A percentile compares a stretch with the other conserved stretches of the same genome.
phyloP scores from a whole-genome alignment of 2,329 filamentous ascomycete genomes.

The Gaeumannomyces sp. region DNA sequence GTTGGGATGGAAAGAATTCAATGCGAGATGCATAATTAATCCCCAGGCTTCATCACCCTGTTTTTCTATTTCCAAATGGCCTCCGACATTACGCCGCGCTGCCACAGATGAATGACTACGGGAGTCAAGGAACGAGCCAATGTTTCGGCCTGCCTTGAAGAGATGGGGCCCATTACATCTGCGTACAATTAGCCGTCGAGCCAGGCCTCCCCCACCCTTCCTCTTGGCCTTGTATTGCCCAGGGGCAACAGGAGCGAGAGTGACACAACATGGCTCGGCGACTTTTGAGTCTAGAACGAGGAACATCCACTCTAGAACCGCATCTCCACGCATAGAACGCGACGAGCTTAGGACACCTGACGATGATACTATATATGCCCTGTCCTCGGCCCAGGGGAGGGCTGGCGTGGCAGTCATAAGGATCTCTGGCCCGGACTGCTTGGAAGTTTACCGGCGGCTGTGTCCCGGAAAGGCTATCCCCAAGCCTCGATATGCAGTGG shows the following conservation, averaged over 20 bases:
- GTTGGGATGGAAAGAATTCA: background rate
- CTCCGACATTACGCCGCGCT: background rate
- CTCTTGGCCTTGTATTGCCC: background rate
- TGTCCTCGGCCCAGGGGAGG: conserved; percentile 79
- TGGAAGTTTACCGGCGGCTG: conserved; percentile 51
- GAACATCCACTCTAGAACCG: background rate
- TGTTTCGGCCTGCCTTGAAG: background rate
- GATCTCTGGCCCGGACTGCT: conserved; percentile 72
- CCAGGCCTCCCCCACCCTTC: background rate
- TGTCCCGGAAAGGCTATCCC: conserved; percentile 41
- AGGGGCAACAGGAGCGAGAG: no score
- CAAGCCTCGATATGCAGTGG: conserved; percentile 53
- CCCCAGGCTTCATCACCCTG: background rate
- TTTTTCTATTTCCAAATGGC: background rate
- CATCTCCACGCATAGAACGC: background rate
- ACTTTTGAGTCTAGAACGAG: background rate
- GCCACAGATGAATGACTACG: background rate
- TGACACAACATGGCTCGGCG: background rate
- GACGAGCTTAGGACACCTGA: background rate
- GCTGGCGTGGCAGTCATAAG: conserved; percentile 89
- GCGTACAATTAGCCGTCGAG: background rate
- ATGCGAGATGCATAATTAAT: background rate
- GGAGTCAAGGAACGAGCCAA: background rate
- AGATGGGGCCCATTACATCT: background rate
- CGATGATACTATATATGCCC: conserved; percentile 76